Percentiles rank a stretch among this genome's conserved stretches.
These are phyloP conservation scores for Primulina huaijiensis DNA, from an alignment of 257 asterid genomes.

Conservation along the genomic window DNA sequence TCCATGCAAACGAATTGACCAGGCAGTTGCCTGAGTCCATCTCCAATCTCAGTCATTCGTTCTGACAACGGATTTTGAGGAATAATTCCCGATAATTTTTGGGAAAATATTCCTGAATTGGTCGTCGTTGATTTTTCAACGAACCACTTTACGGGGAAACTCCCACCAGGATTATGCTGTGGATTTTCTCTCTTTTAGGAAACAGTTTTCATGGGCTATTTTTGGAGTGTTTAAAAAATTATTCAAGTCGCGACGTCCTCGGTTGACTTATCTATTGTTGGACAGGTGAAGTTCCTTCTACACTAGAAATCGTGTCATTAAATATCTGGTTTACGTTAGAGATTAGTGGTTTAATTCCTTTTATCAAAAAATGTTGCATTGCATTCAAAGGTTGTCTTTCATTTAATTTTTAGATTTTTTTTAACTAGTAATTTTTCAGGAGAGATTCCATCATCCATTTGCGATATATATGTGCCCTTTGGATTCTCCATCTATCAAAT, in stretches of 20 bases:
- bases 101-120: conserved; percentile 42
- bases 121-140: conserved; percentile 44
- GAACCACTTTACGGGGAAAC: conserved; percentile 61
- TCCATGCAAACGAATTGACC: conserved; percentile 45
- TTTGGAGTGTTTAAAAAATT: conserved; percentile 63
- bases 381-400: too few species aligned
- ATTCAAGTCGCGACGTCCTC: conserved; percentile 40
- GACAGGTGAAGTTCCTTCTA: too few species aligned
- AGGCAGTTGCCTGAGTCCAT: conserved; percentile 62
- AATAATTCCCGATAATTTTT: conserved; percentile 51
- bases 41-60: conserved; percentile 43
- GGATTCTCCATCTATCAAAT: conserved; percentile 4
- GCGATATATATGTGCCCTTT: neutral
- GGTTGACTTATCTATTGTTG: too few species aligned
- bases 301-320: too few species aligned
- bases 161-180: conserved; percentile 58
- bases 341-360: too few species aligned
- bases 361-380: too few species aligned
- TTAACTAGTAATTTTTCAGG: neutral
- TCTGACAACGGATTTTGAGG: conserved; percentile 53
- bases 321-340: too few species aligned
- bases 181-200: conserved; percentile 19
- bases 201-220: conserved; percentile 60
- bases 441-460: conserved; percentile 10
- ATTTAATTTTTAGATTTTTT: neutral